These are phyloP conservation scores for Plectosphaerella cucumerina DNA, from an alignment of 2,329 filamentous ascomycete genomes.

Conservation along the genomic window DNA sequence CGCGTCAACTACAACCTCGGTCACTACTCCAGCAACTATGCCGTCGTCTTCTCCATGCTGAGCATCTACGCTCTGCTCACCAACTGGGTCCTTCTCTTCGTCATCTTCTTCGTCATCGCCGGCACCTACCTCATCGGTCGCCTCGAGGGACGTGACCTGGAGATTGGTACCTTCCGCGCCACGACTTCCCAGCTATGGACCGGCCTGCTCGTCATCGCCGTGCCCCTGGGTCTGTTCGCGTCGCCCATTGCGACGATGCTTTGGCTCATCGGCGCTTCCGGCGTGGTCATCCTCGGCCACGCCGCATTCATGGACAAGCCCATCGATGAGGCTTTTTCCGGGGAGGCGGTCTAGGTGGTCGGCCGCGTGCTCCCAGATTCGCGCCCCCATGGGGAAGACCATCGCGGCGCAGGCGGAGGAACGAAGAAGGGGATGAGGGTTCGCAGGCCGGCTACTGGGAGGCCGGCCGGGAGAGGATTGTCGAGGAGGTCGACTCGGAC, in stretches of 20 bases:
- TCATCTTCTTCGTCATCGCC: conserved; percentile 80
- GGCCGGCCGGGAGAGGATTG: conserved; percentile 44
- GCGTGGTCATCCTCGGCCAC: conserved; percentile 91
- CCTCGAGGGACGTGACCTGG: conserved; percentile 82
- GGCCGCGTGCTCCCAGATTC: conserved; percentile 96
- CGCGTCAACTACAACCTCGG: conserved; percentile 95
- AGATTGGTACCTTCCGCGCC: conserved; percentile 76
- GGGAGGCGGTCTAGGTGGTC: conserved; percentile 99
- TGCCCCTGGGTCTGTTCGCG: conserved; percentile 81
- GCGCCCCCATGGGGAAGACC: conserved; percentile 99
- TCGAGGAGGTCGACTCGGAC: conserved; percentile 66
- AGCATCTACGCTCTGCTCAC: conserved; percentile 92
- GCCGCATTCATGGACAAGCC: conserved; percentile 96
- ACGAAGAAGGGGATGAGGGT: conserved; percentile 43
- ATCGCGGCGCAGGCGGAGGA: conserved; percentile 80
- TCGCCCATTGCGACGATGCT: conserved; percentile 81
- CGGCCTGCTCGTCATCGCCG: conserved; percentile 72
- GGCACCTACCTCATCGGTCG: conserved; percentile 92
- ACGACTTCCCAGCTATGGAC: conserved; percentile 95
- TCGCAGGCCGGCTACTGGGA: conserved; percentile 33
- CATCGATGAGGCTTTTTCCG: conserved; percentile 99
- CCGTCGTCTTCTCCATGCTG: conserved; percentile 88
- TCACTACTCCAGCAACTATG: conserved; percentile 99
- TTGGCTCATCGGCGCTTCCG: conserved; percentile 94
- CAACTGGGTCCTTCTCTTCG: conserved; percentile 82